A percentile compares a stretch with the other conserved stretches of the same genome.
Conservation (phyloP, 371 early-diverging fungal species). For the Catenaria anguillulae region DNA sequence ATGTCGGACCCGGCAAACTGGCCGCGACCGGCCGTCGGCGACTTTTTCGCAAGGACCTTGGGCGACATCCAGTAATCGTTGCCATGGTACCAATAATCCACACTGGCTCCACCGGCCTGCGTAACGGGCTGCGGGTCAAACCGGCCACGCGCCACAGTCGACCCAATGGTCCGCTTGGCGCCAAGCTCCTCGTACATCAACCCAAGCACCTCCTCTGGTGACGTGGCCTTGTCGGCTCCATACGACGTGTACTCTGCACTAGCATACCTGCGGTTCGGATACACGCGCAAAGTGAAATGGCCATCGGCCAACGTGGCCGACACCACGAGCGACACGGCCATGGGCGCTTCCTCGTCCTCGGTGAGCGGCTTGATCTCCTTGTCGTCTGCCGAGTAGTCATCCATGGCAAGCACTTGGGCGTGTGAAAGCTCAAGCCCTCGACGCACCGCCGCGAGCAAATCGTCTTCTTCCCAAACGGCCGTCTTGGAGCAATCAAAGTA, state of each 20-base stretch:
- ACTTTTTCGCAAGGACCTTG: background rate
- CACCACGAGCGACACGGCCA: background rate
- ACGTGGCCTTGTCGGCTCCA: background rate
- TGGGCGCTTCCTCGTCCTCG: background rate
- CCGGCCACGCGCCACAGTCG: background rate
- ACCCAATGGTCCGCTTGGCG: background rate
- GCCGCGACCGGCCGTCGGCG: conserved; percentile 1
- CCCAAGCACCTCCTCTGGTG: conserved; percentile 4
- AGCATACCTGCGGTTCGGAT: background rate
- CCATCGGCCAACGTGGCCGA: background rate
- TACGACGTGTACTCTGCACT: conserved; percentile 2
- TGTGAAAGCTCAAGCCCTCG: background rate
- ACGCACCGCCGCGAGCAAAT: background rate
- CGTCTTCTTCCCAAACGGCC: background rate
- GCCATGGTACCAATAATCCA: background rate
- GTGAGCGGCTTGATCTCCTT: background rate
- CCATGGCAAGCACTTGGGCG: background rate
- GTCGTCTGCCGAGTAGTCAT: background rate
- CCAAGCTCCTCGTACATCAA: background rate
- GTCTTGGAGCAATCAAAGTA: background rate
- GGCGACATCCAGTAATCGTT: background rate
- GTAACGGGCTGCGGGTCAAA: background rate
- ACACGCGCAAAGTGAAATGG: background rate
- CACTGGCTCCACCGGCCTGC: background rate
- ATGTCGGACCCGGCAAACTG: conserved; percentile 2